Conservation (phyloP, 169 alveolate species). For the Babesia bovis region DNA sequence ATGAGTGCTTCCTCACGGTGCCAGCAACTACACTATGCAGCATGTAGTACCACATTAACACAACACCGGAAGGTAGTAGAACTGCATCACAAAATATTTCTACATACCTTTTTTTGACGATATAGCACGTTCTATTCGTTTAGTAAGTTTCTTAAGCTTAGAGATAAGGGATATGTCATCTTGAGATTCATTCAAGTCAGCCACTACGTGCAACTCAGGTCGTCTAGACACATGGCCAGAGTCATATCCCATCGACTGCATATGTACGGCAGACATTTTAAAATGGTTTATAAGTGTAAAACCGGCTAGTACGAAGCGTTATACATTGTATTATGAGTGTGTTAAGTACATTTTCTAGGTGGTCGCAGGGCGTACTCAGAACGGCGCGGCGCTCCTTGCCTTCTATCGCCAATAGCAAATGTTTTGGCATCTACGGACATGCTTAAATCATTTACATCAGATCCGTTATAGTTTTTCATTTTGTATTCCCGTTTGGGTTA, state of each 20-base stretch:
- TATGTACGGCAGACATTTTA: neutral
- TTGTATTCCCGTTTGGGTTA: too few species aligned
- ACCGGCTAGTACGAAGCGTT: neutral
- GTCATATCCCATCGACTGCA: neutral
- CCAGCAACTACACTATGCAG: too few species aligned
- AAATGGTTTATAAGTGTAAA: neutral
- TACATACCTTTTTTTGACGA: neutral
- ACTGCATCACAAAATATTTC: too few species aligned
- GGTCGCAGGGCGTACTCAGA: slow-evolving; percentile 17
- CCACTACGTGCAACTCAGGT: neutral
- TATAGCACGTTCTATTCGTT: neutral
- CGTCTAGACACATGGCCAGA: neutral
- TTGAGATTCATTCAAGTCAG: neutral
- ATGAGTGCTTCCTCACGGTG: too few species aligned
- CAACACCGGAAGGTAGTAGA: too few species aligned
- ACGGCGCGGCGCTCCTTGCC: neutral
- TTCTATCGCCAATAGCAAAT: neutral
- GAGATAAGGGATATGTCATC: neutral
- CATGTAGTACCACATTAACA: too few species aligned
- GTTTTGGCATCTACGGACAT: too few species aligned
- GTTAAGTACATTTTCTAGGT: neutral
- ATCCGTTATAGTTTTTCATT: too few species aligned
- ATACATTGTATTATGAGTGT: neutral
- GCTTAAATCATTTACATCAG: too few species aligned
- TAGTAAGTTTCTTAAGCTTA: neutral